Percentiles rank a stretch among this genome's conserved stretches.
Evolutionary conservation across 495 filamentous ascomycete genomes (phyloP).

Genomic region (Xylaria scruposa): DNA sequence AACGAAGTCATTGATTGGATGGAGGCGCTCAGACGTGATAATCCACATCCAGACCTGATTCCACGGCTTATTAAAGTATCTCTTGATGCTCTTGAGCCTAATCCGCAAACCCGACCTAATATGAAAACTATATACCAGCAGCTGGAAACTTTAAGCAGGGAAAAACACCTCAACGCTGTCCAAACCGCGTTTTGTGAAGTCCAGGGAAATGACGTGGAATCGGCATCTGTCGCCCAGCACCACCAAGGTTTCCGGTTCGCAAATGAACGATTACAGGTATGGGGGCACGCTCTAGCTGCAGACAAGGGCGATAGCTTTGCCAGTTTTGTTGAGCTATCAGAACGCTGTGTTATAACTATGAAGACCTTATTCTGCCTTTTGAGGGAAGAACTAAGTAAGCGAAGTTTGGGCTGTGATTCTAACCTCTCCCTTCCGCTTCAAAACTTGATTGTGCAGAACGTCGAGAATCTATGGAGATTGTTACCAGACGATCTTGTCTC

Average conservation of each 20-base stretch:
- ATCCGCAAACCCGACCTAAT: not conserved
- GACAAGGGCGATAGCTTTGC: not conserved
- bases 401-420: not conserved
- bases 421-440: not conserved
- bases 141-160: not conserved
- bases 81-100: not conserved
- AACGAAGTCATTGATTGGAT: constrained; percentile 28
- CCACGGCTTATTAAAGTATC: not conserved
- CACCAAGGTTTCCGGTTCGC: not conserved
- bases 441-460: not conserved
- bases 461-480: not conserved
- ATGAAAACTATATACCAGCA: not conserved
- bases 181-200: not conserved
- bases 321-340: not conserved
- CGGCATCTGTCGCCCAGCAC: not conserved
- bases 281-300: not conserved
- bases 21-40: not conserved
- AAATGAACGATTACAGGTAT: not conserved
- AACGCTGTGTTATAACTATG: not conserved
- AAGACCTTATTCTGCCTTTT: not conserved
- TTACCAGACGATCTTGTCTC: not conserved
- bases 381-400: not conserved
- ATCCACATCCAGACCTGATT: not conserved
- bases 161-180: constrained; percentile 4
- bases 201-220: not conserved